Evolutionary conservation across 331 rosid species (phyloP), one percentile per base, ranked within the genome.

Genomic region (Erythrophleum ivorense): DNA sequence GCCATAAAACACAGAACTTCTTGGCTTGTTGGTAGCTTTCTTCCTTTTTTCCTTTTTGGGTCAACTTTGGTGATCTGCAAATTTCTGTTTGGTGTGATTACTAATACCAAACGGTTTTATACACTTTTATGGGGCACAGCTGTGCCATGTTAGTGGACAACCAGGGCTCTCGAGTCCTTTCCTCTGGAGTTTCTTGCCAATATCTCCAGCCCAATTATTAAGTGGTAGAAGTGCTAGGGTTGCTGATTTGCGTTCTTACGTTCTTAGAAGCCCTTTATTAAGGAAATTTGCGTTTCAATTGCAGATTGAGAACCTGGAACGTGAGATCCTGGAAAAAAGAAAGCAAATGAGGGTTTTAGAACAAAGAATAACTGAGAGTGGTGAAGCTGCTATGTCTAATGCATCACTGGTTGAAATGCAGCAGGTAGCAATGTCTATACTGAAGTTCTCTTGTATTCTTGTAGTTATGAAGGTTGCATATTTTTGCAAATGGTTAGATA

Each of bases 361-460:
- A 50, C 97, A 97, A 78, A 90, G 90, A 73, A 87, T 97, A 86
- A 85, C 59, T 16, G 99, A 97, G 88, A 90, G 95, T 29, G 90
- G 93, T 3, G 97, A 94, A 89, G 88, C 97, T 82, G 88, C 97
- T 13, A 81, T 87, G 85, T 84, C 95, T 48, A 92, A 87, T 80
- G 92, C 97, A 76, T 91, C 98, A 6, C 75, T 91, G 85, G 94
- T 91, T 83, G 98, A 97, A 87, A 92, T 94, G 98, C 99, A 97
- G 88, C 98, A 97, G 97, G 99, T 96, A 89, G 71, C 46, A 40
- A 59, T 72, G 72, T 75, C 52, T 71, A 18, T 46, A 66, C 48
- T 74, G 19, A 48, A 75, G 79, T 73, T 81, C 71, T 73, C 57
- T 49, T 55, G 29, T 72, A 73, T 48, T 80, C 45, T 82, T 78